These are phyloP conservation scores for Phlegmacium glaucopus DNA, from an alignment of 768 basidiomycete genomes.

Conservation along the genomic window DNA sequence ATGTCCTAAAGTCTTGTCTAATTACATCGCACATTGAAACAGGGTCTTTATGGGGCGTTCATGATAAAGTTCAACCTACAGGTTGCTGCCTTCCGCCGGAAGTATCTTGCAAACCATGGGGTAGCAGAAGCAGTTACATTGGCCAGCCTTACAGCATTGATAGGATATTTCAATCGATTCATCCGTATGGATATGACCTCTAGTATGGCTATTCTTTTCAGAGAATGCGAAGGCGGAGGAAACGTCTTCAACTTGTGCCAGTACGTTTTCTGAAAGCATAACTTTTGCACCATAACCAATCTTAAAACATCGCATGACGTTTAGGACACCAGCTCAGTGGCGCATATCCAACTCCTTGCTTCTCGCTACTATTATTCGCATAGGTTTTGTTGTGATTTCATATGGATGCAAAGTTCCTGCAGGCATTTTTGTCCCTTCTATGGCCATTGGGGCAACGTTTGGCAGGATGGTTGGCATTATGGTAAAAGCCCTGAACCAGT, in stretches of 20 bases:
- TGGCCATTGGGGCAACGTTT: slow-evolving; percentile 97
- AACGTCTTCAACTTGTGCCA: slow-evolving; percentile 89
- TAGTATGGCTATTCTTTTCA: slow-evolving; percentile 90
- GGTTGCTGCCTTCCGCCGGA: slow-evolving; percentile 90
- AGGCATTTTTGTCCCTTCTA: slow-evolving; percentile 97
- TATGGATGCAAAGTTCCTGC: slow-evolving; percentile 97
- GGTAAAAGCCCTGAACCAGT: slow-evolving; percentile 91
- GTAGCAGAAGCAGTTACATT: slow-evolving; percentile 88
- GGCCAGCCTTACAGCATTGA: slow-evolving; percentile 84
- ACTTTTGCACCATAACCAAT: background rate
- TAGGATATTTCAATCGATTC: slow-evolving; percentile 94
- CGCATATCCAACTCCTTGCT: slow-evolving; percentile 89
- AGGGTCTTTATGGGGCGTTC: slow-evolving; percentile 98
- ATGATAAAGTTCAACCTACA: slow-evolving; percentile 97
- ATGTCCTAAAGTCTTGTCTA: background rate
- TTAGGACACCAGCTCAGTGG: slow-evolving; percentile 89
- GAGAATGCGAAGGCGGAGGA: slow-evolving; percentile 94
- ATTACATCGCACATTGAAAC: slow-evolving; percentile 7
- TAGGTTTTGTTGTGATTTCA: slow-evolving; percentile 81
- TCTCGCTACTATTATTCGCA: slow-evolving; percentile 87
- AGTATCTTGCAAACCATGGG: slow-evolving; percentile 79
- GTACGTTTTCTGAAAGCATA: slow-evolving; percentile 45
- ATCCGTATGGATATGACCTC: slow-evolving; percentile 97
- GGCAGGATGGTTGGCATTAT: slow-evolving; percentile 97
- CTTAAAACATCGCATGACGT: background rate